Percentiles rank a stretch among this genome's conserved stretches.
Conservation (phyloP, 768 basidiomycete genomes). For the Gymnopilus junonius region DNA sequence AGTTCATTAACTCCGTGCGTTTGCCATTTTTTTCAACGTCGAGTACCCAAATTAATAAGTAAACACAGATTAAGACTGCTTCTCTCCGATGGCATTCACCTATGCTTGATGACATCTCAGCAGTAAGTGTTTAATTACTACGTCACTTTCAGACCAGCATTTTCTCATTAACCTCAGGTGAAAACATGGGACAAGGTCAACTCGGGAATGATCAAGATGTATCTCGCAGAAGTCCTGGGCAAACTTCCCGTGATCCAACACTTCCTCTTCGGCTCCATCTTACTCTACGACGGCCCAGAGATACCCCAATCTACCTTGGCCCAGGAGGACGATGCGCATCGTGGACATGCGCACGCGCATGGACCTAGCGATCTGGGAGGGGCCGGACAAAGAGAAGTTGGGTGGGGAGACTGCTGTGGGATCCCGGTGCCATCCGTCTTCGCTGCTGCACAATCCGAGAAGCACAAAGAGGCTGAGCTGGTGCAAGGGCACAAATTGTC, state of each 20-base stretch:
- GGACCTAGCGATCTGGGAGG: conserved; percentile 44
- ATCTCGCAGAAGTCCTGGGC: conserved; percentile 90
- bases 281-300: conserved; percentile 66
- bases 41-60: neutral
- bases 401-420: conserved; percentile 93
- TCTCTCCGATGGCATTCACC: conserved; percentile 98
- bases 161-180: conserved; percentile 44
- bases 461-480: conserved; percentile 29
- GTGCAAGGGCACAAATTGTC: conserved; percentile 44
- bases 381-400: conserved; percentile 54
- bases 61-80: conserved; percentile 85
- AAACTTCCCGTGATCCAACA: conserved; percentile 97
- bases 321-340: conserved; percentile 42
- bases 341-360: conserved; percentile 54
- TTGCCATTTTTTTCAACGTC: neutral
- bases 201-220: conserved; percentile 97
- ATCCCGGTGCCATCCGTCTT: conserved; percentile 86
- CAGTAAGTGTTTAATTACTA: conserved; percentile 42
- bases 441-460: conserved; percentile 67
- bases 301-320: conserved; percentile 33
- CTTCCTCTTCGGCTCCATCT: conserved; percentile 89
- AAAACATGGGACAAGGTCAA: conserved; percentile 98
- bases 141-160: neutral
- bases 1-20: conserved; percentile 91
- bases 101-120: conserved; percentile 98